Evolutionary conservation across 139 green algal species (phyloP), one percentile per base, ranked within the genome.

Genomic region (Astrephomene gubernaculifera): DNA sequence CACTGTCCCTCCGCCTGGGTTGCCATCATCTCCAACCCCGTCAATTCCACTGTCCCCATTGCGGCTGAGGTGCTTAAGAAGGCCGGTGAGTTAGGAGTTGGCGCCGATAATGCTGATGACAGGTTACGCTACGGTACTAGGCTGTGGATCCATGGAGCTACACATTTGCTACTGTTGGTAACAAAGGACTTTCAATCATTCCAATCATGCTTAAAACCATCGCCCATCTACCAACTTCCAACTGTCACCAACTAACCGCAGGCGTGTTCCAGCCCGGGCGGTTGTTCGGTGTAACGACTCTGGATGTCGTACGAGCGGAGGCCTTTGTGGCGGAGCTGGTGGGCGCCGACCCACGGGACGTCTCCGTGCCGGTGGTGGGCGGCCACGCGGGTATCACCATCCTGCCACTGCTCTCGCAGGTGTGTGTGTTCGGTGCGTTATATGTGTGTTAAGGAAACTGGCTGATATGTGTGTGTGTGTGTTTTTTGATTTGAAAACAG

Each of bases 41-140:
- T 99, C 79, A 99, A 99, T 93, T 98, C 93, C 39, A 99, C 97
- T 25, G 97, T 99, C 49, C 96, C 97, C 45, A 99, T 99, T 83
- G 93, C 95, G 21, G 97, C 95, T 19, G 96, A 99, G 92, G 91
- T 99, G 54, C 89, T 99, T 44, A 98, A 98, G 91, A 82, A 87
- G 38, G 91, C 90, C 29, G 96, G 96, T 87, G 89, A 90, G 71
- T 41, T n/a, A n/a, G n/a, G n/a, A n/a, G n/a, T n/a, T n/a, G n/a
- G n/a, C n/a, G n/a, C n/a, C n/a, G n/a, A n/a, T n/a, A n/a, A n/a
- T n/a, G n/a, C n/a, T n/a, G n/a, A n/a, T n/a, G n/a, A n/a, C n/a
- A n/a, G n/a, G n/a, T n/a, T n/a, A n/a, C n/a, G n/a, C n/a, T n/a
- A n/a, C n/a, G n/a, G n/a, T n/a, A n/a, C n/a, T n/a, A n/a, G n/a